These are phyloP conservation scores for Melastoma malabathricum DNA, from an alignment of 345 rosid genomes.

Conservation along the genomic window DNA sequence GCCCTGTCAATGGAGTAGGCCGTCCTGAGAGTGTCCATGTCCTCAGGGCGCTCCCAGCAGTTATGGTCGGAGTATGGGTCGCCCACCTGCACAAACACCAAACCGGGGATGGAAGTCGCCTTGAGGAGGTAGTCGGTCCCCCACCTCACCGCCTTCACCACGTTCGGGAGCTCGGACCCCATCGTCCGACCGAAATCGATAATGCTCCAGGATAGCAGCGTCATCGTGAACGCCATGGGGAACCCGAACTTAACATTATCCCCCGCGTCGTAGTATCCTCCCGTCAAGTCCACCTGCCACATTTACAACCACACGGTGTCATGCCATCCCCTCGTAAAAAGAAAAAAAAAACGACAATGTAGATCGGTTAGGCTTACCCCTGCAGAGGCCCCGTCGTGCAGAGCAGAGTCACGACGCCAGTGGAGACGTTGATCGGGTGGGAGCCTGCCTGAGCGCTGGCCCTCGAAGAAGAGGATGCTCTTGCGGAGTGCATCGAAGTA, in stretches of 20 bases:
- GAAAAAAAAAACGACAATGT: background rate
- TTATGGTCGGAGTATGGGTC: constrained; percentile 75
- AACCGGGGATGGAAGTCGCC: constrained; percentile 64
- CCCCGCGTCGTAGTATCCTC: constrained; percentile 97
- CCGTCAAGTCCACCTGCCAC: constrained; percentile 58
- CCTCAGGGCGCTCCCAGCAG: constrained; percentile 98
- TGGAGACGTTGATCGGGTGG: constrained; percentile 59
- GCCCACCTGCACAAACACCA: constrained; percentile 67
- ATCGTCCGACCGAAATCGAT: constrained; percentile 78
- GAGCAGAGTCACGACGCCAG: constrained; percentile 86
- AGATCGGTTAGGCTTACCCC: constrained; percentile 17
- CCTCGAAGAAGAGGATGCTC: constrained; percentile 89
- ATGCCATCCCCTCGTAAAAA: too few species aligned
- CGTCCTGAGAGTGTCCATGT: constrained; percentile 79
- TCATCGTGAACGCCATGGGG: constrained; percentile 93
- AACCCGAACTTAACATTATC: constrained; percentile 91
- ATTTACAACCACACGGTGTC: too few species aligned
- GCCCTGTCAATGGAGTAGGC: constrained; percentile 56
- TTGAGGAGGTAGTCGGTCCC: constrained; percentile 74
- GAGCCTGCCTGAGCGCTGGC: constrained; percentile 81
- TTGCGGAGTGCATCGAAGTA: constrained; percentile 72
- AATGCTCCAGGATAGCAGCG: constrained; percentile 82
- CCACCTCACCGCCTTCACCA: constrained; percentile 71
- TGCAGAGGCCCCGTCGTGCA: constrained; percentile 66
- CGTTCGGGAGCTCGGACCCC: constrained; percentile 60